Base-by-base conservation (phyloP, 331 rosid species). In the Malus hybrid region DNA sequence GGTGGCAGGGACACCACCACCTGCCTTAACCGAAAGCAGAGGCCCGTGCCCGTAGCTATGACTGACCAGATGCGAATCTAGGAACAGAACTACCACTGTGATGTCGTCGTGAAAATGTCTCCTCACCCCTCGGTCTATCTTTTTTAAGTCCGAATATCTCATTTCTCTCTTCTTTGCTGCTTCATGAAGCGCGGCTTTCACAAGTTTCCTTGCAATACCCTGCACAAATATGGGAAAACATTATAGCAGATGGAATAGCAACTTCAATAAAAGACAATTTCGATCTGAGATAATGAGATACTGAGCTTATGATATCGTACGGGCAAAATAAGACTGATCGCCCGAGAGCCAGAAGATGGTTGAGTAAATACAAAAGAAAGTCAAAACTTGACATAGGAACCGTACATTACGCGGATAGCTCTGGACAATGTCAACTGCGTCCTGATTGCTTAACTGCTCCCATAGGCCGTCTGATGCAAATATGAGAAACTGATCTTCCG, bases 91-190 rank as follows among this genome's bases (percentile, higher is more conserved):
- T 46, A 90, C 83, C n/a, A 92, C 99, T 3, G 99, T 90, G 46
- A 95, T 95, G 76, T 95, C 99, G 10, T 95, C 99, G 14, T 95
- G 99, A 81, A 95, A 95, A 79, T 95, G 99, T 80, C 99, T 90
- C 79, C 99, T 83, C 83, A 95, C 97, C 70, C 99, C 99, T 24
- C 96, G 67, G 5, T 92, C 97, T 6, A 95, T 95, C 93, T 86
- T 95, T 66, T 89, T 84, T 88, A 95, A 75, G 81, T 95, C 99
- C 11, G 96, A 86, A 79, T 89, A 92, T 84, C 99, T 90, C 98
- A 92, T 95, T 81, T 95, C 99, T 84, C 99, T 88, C 66, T 92
- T 95, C 86, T 90, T 95, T 0, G 99, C 98, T 10, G 99, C 99
- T 82, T 85, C 99, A 27, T 78, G 81, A 66, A 95, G 87, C 22